Conservation (phyloP, 164 flowering plant species). For the Paratinospora sagittata region DNA sequence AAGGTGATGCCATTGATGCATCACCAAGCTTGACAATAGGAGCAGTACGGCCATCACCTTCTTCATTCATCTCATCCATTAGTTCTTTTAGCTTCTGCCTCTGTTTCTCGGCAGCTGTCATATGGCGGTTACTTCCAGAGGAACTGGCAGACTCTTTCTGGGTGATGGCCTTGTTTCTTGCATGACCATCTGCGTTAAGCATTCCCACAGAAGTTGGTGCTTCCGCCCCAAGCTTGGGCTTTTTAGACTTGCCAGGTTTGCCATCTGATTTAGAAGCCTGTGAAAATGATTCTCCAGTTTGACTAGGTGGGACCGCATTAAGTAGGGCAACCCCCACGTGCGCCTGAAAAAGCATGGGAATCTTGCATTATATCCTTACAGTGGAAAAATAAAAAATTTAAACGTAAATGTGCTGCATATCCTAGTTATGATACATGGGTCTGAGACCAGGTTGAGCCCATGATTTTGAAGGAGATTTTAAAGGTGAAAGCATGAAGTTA, state of each 20-base stretch:
- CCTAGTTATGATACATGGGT: not conserved
- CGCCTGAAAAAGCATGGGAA: slow-evolving; percentile 44
- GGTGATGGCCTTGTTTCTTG: slow-evolving; percentile 34
- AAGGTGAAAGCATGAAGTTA: no score
- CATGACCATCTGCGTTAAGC: slow-evolving; percentile 37
- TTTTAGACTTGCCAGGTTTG: slow-evolving; percentile 53
- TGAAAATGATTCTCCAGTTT: slow-evolving; percentile 40
- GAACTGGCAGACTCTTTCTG: slow-evolving; percentile 29
- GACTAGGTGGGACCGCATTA: slow-evolving; percentile 70
- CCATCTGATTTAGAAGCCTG: slow-evolving; percentile 47
- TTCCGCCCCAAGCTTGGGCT: slow-evolving; percentile 34
- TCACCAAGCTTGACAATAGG: slow-evolving; percentile 93
- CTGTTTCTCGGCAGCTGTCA: slow-evolving; percentile 68
- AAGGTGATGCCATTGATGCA: slow-evolving; percentile 99
- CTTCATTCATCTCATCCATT: slow-evolving; percentile 88
- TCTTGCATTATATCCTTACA: not conserved
- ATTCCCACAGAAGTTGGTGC: slow-evolving; percentile 27
- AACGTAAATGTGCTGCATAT: not conserved
- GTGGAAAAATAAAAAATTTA: not conserved
- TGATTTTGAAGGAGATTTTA: not conserved
- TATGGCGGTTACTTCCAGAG: slow-evolving; percentile 45
- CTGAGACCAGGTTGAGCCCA: not conserved
- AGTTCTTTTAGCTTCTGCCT: slow-evolving; percentile 68
- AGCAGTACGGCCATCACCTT: slow-evolving; percentile 70
- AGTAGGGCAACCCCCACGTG: slow-evolving; percentile 93